phyloP scores from a whole-genome alignment of 2,329 filamentous ascomycete species.

The Chaetomium olivaceum region DNA sequence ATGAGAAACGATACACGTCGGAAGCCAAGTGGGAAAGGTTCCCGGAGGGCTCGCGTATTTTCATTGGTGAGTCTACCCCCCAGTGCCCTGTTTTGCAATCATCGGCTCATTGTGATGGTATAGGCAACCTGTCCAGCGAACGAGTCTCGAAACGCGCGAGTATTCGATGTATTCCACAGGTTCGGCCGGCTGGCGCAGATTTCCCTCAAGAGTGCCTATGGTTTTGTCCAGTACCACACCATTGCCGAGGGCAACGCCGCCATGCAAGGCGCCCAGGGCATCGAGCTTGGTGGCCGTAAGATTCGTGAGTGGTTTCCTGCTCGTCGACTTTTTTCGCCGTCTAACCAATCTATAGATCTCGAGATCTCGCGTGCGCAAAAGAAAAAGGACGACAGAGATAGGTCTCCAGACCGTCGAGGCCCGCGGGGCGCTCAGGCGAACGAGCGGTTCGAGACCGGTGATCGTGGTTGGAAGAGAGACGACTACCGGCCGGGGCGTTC shows the following conservation, averaged over 20 bases:
- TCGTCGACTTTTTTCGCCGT: background rate
- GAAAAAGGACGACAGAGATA: conserved; percentile 61
- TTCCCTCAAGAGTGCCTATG: conserved; percentile 93
- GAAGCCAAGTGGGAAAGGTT: conserved; percentile 82
- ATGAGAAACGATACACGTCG: conserved; percentile 73
- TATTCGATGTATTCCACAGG: conserved; percentile 85
- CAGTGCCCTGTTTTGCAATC: background rate
- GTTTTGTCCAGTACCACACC: conserved; percentile 91
- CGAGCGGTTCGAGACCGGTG: conserved; percentile 53
- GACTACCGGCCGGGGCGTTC: conserved; percentile 66
- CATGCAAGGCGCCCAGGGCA: conserved; percentile 75
- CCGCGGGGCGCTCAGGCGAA: conserved; percentile 45
- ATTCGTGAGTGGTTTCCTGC: conserved; percentile 68
- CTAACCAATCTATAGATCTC: conserved; percentile 59
- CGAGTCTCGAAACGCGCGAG: conserved; percentile 89
- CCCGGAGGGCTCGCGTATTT: conserved; percentile 73
- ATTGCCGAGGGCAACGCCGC: conserved; percentile 72
- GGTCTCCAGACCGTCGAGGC: conserved; percentile 61
- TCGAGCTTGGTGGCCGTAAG: conserved; percentile 81
- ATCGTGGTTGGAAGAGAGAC: conserved; percentile 56
- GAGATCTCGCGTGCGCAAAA: conserved; percentile 89
- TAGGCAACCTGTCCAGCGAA: conserved; percentile 90
- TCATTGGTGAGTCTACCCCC: conserved; percentile 64
- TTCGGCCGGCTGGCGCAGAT: conserved; percentile 91
- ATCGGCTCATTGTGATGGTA: conserved; percentile 43